Evolutionary conservation across 73 alveolate genomes (phyloP).

Genomic region (Tetrahymena elliotti): DNA sequence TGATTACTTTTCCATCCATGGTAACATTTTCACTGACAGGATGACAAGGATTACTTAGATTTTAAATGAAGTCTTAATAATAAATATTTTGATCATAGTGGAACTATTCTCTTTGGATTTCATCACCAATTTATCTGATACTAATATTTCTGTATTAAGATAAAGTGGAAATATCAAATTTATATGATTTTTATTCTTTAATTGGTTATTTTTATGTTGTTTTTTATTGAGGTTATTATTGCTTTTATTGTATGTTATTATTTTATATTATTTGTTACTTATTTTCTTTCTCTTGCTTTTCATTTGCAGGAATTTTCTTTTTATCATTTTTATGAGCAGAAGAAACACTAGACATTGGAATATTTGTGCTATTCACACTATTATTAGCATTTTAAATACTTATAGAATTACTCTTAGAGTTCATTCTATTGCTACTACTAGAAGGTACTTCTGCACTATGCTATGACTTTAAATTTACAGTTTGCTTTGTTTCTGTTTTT

Average conservation of each 20-base stretch:
- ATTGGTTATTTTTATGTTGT: background rate
- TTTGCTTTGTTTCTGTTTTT: background rate
- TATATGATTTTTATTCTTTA: background rate
- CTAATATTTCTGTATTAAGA: conserved; percentile 8
- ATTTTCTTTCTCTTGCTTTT: background rate
- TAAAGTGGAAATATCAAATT: conserved; percentile 12
- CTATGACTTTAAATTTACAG: background rate
- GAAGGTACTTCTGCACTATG: background rate
- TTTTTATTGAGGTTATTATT: background rate
- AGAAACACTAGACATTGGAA: background rate
- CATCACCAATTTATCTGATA: conserved; percentile 1
- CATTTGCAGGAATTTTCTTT: background rate
- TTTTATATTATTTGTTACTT: background rate
- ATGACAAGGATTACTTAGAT: conserved; percentile 19
- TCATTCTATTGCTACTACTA: background rate
- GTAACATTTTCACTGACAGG: conserved; percentile 30
- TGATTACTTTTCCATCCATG: conserved; percentile 57
- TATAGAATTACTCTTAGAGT: background rate
- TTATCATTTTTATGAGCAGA: background rate
- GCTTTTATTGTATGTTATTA: background rate
- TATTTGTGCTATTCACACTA: background rate
- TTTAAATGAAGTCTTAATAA: background rate
- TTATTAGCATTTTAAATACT: background rate
- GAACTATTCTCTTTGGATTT: conserved; percentile 2
- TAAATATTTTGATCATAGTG: conserved; percentile 14